A percentile compares a stretch with the other conserved stretches of the same genome.
Evolutionary conservation across 2,329 filamentous ascomycete genomes (phyloP).

Genomic region (Colletotrichum neosansevieriae): DNA sequence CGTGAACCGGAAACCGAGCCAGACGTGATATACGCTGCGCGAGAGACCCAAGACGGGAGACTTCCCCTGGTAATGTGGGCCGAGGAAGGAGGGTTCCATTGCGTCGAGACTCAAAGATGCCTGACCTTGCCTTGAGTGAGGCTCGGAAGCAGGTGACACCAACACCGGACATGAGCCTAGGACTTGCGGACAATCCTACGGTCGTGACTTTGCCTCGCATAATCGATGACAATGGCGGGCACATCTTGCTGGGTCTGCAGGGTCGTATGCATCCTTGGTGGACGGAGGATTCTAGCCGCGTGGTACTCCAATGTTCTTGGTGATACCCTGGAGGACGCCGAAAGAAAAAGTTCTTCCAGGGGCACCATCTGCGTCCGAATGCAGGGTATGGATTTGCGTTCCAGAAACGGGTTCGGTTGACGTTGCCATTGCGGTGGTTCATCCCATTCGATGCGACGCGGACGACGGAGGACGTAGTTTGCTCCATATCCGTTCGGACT

Average conservation of each 20-base stretch:
- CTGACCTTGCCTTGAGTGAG: conserved; percentile 2
- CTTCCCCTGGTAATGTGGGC: background rate
- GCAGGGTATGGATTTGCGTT: background rate
- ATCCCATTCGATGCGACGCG: conserved; percentile 24
- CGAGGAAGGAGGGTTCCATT: background rate
- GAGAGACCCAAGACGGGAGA: background rate
- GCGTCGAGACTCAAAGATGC: conserved; percentile 12
- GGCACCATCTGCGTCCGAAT: background rate
- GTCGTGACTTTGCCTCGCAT: background rate
- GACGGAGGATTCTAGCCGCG: conserved; percentile 10
- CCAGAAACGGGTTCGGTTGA: conserved; percentile 5
- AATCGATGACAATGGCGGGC: background rate
- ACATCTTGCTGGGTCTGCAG: conserved; percentile 10
- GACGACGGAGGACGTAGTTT: background rate
- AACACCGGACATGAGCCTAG: background rate
- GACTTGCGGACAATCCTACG: background rate
- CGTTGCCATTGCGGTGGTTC: conserved; percentile 3
- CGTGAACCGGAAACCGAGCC: conserved; percentile 23
- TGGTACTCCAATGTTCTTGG: background rate
- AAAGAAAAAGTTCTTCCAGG: conserved; percentile 11
- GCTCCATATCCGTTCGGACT: conserved; percentile 19
- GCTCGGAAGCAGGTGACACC: background rate
- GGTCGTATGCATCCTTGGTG: conserved; percentile 11
- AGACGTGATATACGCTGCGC: background rate
- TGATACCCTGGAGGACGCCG: background rate